These are phyloP conservation scores for Fomitopsis pulvina DNA, from an alignment of 768 basidiomycete genomes.

Conservation along the genomic window DNA sequence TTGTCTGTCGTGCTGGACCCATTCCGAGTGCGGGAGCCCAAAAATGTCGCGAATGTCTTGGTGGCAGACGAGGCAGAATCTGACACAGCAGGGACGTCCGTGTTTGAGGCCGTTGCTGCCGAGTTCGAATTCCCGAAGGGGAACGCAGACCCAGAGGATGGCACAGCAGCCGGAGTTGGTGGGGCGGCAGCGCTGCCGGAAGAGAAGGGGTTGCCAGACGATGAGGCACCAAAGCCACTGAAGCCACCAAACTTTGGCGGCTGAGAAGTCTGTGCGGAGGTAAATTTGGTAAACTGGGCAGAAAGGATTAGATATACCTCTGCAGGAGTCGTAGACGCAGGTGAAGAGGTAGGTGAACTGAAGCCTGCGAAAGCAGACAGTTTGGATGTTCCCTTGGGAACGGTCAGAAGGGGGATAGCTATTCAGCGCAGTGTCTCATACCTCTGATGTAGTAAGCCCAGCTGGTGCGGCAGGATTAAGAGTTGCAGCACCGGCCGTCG, in stretches of 20 bases:
- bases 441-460: too few species aligned
- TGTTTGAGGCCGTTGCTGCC: slow-evolving; percentile 3
- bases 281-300: too few species aligned
- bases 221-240: slow-evolving; percentile 40
- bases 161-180: slow-evolving; percentile 13
- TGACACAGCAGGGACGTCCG: slow-evolving; percentile 20
- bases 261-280: slow-evolving; percentile 17
- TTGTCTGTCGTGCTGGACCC: neutral
- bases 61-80: slow-evolving; percentile 38
- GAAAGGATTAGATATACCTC: too few species aligned
- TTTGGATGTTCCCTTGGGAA: too few species aligned
- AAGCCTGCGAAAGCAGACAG: too few species aligned
- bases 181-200: slow-evolving; percentile 29
- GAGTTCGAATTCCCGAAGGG: slow-evolving; percentile 5
- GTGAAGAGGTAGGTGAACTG: too few species aligned
- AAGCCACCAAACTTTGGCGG: slow-evolving; percentile 46
- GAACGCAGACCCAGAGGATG: slow-evolving; percentile 14
- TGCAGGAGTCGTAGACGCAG: too few species aligned
- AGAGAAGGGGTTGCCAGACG: slow-evolving; percentile 32
- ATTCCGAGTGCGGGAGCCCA: slow-evolving; percentile 18
- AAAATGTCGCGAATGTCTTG: slow-evolving; percentile 46
- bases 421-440: too few species aligned
- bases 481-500: slow-evolving; percentile 6
- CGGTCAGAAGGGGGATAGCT: too few species aligned
- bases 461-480: too few species aligned